Percentiles rank a stretch among this genome's conserved stretches.
Conservation (phyloP, 208 protist species). For the Blastocrithidia nonstop region DNA sequence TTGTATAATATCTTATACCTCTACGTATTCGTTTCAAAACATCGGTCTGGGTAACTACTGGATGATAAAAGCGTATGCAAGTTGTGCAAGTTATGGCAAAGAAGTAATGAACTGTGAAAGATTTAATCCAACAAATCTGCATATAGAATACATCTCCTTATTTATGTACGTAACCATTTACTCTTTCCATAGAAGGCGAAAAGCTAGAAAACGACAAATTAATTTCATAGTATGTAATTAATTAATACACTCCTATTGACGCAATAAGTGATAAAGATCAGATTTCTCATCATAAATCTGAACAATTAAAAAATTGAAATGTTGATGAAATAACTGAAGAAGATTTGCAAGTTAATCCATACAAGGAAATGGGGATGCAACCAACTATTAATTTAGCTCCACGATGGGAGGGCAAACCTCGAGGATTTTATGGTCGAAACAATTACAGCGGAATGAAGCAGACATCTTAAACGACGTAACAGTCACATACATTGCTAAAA, state of each 20-base stretch:
- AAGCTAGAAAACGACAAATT: slow-evolving; percentile 37
- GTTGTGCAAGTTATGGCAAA: slow-evolving; percentile 60
- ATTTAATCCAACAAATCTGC: slow-evolving; percentile 49
- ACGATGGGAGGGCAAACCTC: slow-evolving; percentile 64
- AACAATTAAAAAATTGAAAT: slow-evolving; percentile 65
- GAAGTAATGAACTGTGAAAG: slow-evolving; percentile 36
- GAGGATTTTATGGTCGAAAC: slow-evolving; percentile 52
- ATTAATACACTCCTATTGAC: slow-evolving; percentile 52
- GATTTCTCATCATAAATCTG: slow-evolving; percentile 27
- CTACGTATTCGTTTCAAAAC: slow-evolving; percentile 70
- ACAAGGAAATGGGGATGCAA: slow-evolving; percentile 81
- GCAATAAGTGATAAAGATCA: slow-evolving; percentile 63
- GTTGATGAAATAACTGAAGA: slow-evolving; percentile 65
- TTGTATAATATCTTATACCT: slow-evolving; percentile 49
- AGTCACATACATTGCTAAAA: too few species aligned
- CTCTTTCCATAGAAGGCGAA: slow-evolving; percentile 46
- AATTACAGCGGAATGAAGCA: slow-evolving; percentile 78
- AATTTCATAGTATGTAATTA: slow-evolving; percentile 33
- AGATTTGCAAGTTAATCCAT: slow-evolving; percentile 30
- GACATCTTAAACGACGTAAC: too few species aligned
- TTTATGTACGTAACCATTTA: slow-evolving; percentile 43
- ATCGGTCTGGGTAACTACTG: slow-evolving; percentile 61
- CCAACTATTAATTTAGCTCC: slow-evolving; percentile 49
- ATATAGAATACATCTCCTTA: slow-evolving; percentile 80
- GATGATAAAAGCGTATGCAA: slow-evolving; percentile 66